Evolutionary conservation across 768 basidiomycete genomes (phyloP), one percentile per base, ranked within the genome.

Genomic region (Lactarius pseudohatsudake): DNA sequence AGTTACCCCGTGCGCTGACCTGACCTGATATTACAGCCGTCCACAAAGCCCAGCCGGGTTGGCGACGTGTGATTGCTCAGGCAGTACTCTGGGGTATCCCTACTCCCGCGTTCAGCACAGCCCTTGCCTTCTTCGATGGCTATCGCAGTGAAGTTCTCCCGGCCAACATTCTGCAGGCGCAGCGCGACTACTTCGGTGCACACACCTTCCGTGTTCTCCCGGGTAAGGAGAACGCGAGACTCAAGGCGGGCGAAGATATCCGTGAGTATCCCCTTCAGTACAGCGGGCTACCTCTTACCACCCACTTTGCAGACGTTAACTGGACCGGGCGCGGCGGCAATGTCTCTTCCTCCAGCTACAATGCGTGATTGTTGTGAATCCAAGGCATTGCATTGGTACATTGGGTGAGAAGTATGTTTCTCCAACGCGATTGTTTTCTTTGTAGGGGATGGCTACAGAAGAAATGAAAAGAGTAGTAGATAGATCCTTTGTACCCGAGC

Each of bases 131-230:
- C 89, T 97, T 96, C 79, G 97, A 98, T 76, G 96, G 97, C 32
- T 99, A 98, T 85, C 85, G 96, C 77, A 96, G 94, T 75, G 96
- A 95, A 72, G 82, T 93, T 68, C 85, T 98, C 61, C 94, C 96
- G 50, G 96, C 96, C 59, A 96, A 94, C 82, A 82, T 99, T 69
- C 79, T 98, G 72, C 96, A 99, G 81, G 96, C 85, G 61, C 96
- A 97, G 89, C 94, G 96, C 77, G 96, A 99, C 76, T 99, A 96
- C 86, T 99, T 99, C 77, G 96, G 97, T 79, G 93, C 96, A 54
- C 96, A 98, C 83, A 98, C 96, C 63, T 98, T 97, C 93, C 85
- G 88, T 62, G 94, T 98, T 65, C 81, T 94, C 43, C 89, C 94
- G 63, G 94, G 96, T 62, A 91, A 91, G 80, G 95, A 94, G 80